These are phyloP conservation scores for Athelia psychrophila DNA, from an alignment of 1,284 basidiomycete genomes.

Conservation along the genomic window DNA sequence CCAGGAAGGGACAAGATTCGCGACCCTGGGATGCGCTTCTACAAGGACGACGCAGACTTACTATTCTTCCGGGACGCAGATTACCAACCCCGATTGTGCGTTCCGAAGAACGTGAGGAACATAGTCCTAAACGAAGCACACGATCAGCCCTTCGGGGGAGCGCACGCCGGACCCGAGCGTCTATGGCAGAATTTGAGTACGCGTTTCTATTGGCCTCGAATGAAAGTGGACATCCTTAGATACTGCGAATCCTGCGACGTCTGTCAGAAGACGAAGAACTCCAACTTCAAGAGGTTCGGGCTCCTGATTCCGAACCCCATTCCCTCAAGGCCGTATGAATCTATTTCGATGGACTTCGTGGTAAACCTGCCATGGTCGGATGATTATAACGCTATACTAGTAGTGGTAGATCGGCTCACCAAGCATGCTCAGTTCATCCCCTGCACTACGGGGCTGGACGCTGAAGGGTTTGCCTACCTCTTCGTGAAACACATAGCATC, in stretches of 20 bases:
- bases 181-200: conserved; percentile 12
- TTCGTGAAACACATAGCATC: conserved; percentile 16
- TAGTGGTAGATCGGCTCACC: conserved; percentile 35
- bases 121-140: conserved; percentile 10
- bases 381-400: conserved; percentile 32
- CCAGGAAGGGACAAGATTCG: neutral
- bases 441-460: conserved; percentile 7
- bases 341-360: conserved; percentile 45
- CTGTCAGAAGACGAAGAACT: conserved; percentile 37
- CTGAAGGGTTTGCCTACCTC: conserved; percentile 12
- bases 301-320: conserved; percentile 34
- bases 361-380: conserved; percentile 33
- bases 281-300: conserved; percentile 25
- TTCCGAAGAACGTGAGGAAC: conserved; percentile 7
- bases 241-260: conserved; percentile 30
- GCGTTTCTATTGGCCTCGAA: conserved; percentile 31
- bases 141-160: conserved; percentile 7
- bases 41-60: conserved; percentile 11
- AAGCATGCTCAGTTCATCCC: conserved; percentile 35
- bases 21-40: conserved; percentile 7
- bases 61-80: conserved; percentile 21
- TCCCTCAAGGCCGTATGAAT: conserved; percentile 34
- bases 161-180: conserved; percentile 9
- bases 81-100: conserved; percentile 15
- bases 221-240: conserved; percentile 22